Base-by-base conservation (phyloP, 306 rosid genomes). In the Potentilla sterilis region DNA sequence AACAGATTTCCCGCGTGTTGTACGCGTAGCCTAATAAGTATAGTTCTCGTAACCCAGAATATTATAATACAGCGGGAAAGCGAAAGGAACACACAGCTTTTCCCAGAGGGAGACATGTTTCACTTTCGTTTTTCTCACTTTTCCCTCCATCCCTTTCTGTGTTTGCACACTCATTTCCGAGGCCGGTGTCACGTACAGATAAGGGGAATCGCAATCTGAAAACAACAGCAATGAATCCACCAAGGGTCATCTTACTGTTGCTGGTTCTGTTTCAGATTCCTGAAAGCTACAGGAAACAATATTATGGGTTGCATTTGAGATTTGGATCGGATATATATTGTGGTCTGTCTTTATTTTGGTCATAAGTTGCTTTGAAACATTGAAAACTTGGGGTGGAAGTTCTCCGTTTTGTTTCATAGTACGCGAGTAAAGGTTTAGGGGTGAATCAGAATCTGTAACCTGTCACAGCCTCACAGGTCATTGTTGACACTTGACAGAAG, bases 1-100 rank as follows among this genome's bases (percentile, higher is more conserved):
- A 28, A 28, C 28, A 1, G 28, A 37, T 37, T 37, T 40, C 40
- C 83, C 79, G 81, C 79, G 83, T 83, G 72, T 15, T 34, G 58
- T 34, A 22, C 81, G 81, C 81, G 79, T 83, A 68, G 46, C 35
- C 38, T 24, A 52, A 11, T 75, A 44, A 12, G 22, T 46, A 18
- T 65, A 38, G 44, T 32, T 34, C 38, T 22, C 64, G 35, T 10
- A 22, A 11, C 65, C 38, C 18, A 11, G 35, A 58, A 6, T 62
- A 62, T 63, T 34, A 63, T 63, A 6, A 13, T 9, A 4, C 42
- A 62, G 34, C 5, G n/a, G 21, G 21, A 63, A 82, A 72, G 80
- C 22, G 55, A 81, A 70, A 52, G 72, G 76, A 4, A 8, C 34
- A 35, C 24, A 21, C 46, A 28, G 44, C 38, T 3, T 69, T 74